phyloP scores from a whole-genome alignment of 1,284 basidiomycete species.

The Waitea zeae region DNA sequence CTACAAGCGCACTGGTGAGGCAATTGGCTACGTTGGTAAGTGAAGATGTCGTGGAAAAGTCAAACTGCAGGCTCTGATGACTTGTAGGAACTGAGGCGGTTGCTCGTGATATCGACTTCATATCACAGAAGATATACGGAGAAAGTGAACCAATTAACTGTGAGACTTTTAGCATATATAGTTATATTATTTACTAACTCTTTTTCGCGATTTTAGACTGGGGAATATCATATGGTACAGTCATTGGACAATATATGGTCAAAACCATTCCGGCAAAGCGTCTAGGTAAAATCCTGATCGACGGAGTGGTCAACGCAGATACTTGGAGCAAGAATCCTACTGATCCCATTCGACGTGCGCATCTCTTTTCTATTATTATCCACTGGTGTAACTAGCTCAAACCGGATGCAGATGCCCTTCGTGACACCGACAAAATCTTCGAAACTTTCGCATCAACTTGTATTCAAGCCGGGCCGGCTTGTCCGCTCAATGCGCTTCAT shows the following conservation, averaged over 20 bases:
- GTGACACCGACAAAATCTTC: slow-evolving; percentile 2
- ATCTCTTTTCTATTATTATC: too few species aligned
- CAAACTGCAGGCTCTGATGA: neutral
- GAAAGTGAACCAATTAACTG: slow-evolving; percentile 1
- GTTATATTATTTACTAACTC: too few species aligned
- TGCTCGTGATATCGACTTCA: slow-evolving; percentile 1
- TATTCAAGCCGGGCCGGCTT: neutral
- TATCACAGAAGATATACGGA: slow-evolving; percentile 1
- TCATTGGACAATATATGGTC: slow-evolving; percentile 4
- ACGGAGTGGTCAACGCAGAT: slow-evolving; percentile 3
- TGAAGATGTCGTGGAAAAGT: too few species aligned
- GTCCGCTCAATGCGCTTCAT: slow-evolving; percentile 1
- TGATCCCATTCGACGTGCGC: neutral
- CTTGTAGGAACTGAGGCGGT: slow-evolving; percentile 2
- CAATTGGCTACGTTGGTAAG: slow-evolving; percentile 1
- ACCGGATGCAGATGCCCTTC: slow-evolving; percentile 1
- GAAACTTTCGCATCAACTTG: slow-evolving; percentile 1
- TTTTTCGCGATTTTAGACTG: neutral
- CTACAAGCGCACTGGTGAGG: slow-evolving; percentile 1
- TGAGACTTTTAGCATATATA: neutral
- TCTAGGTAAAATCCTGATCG: slow-evolving; percentile 3
- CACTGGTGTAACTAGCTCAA: too few species aligned
- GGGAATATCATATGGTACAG: slow-evolving; percentile 4
- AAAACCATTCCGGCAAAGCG: slow-evolving; percentile 1
- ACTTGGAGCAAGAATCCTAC: neutral